Percentiles rank a stretch among this genome's conserved stretches.
phyloP scores from a whole-genome alignment of 1,284 basidiomycete species.

The Cutaneotrichosporon mucoides region DNA sequence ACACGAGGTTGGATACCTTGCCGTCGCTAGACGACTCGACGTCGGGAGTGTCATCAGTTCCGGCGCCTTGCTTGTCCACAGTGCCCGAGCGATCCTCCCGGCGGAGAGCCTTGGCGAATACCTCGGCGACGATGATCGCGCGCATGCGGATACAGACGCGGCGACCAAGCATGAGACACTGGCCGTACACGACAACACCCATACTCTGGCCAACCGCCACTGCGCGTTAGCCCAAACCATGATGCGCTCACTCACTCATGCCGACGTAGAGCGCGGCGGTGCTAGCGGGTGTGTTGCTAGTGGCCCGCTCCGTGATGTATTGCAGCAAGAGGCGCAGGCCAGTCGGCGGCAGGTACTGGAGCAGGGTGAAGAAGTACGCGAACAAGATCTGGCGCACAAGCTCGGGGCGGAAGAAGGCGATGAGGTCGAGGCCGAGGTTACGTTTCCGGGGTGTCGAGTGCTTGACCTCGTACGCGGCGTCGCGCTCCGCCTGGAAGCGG shows the following conservation, averaged over 20 bases:
- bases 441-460: conserved; percentile 30
- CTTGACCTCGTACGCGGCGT: conserved; percentile 20
- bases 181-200: conserved; percentile 47
- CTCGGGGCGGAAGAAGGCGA: conserved; percentile 32
- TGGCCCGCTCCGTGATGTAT: conserved; percentile 47
- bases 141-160: conserved; percentile 50
- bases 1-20: conserved; percentile 56
- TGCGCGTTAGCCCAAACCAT: background rate
- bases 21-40: conserved; percentile 49
- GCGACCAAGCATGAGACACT: conserved; percentile 53
- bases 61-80: conserved; percentile 31
- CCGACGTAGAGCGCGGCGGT: conserved; percentile 54
- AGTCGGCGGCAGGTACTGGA: conserved; percentile 52
- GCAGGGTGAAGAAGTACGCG: conserved; percentile 48
- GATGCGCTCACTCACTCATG: conserved; percentile 19
- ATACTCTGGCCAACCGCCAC: conserved; percentile 52
- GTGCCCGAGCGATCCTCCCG: conserved; percentile 51
- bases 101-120: conserved; percentile 56
- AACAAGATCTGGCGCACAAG: conserved; percentile 42
- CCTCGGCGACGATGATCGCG: conserved; percentile 54
- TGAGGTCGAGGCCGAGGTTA: conserved; percentile 43
- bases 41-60: conserved; percentile 12
- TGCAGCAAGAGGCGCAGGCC: conserved; percentile 53
- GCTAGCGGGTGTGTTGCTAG: conserved; percentile 45
- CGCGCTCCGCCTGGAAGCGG: conserved; percentile 29